A percentile compares a stretch with the other conserved stretches of the same genome.
These are phyloP conservation scores for Eutrema salsugineum DNA, from an alignment of 441 rosid genomes.

Conservation along the genomic window DNA sequence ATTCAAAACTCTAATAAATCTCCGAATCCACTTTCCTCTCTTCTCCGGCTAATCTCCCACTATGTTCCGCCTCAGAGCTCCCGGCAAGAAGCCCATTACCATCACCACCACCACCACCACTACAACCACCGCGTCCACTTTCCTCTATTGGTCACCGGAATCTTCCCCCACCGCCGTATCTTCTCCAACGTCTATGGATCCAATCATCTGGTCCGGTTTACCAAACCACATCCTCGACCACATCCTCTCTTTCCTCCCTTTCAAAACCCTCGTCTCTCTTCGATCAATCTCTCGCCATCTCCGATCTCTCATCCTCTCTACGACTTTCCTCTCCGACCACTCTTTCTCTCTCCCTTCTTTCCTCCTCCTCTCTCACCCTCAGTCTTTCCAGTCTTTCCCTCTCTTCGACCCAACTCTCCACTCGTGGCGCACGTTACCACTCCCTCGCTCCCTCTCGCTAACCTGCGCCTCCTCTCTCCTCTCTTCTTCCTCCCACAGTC, in stretches of 20 bases:
- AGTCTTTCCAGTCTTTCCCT: conserved; percentile 45
- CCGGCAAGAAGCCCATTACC: conserved; percentile 25
- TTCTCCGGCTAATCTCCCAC: not conserved
- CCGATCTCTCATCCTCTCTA: conserved; percentile 44
- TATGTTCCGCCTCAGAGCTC: conserved; percentile 33
- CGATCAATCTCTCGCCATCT: conserved; percentile 62
- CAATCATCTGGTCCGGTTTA: conserved; percentile 65
- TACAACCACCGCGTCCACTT: conserved; percentile 10
- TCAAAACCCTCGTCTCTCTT: conserved; percentile 46
- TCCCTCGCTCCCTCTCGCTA: conserved; percentile 38
- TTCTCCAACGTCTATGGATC: conserved; percentile 52
- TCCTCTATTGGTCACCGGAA: conserved; percentile 31
- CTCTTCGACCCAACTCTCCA: conserved; percentile 52
- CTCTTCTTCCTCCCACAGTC: conserved; percentile 53
- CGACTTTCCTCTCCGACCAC: conserved; percentile 18
- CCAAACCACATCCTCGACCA: conserved; percentile 69
- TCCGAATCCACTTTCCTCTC: not conserved
- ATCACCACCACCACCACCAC: conserved; percentile 14
- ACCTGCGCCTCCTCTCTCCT: conserved; percentile 36
- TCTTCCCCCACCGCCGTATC: conserved; percentile 8
- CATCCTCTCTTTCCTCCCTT: conserved; percentile 58
- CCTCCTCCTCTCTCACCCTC: conserved; percentile 80
- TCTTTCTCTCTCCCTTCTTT: conserved; percentile 54
- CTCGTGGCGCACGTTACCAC: conserved; percentile 51
- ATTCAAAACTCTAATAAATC: not conserved